These are phyloP conservation scores for Berberis thunbergii DNA, from an alignment of 164 flowering plant genomes.

Conservation along the genomic window DNA sequence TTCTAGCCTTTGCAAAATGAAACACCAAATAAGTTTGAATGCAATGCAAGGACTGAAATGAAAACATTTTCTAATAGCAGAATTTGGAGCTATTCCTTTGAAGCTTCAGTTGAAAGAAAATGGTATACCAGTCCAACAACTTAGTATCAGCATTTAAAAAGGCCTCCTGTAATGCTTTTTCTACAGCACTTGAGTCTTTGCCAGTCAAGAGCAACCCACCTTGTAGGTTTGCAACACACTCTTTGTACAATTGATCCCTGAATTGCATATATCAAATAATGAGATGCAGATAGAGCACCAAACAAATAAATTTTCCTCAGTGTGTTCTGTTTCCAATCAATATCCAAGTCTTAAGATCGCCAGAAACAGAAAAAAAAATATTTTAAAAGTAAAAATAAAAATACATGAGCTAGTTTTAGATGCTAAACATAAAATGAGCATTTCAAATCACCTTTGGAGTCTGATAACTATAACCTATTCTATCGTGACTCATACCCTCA, in stretches of 20 bases:
- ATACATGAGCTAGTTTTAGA: no score
- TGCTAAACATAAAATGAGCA: no score
- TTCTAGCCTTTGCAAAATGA: conserved; percentile 68
- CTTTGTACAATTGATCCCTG: conserved; percentile 88
- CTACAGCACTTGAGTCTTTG: conserved; percentile 41
- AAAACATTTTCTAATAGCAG: background rate
- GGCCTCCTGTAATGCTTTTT: conserved; percentile 55
- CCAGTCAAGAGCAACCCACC: conserved; percentile 50
- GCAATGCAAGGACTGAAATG: background rate
- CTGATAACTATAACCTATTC: no score
- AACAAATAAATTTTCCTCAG: no score
- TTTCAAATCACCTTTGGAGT: no score
- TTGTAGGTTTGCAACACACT: conserved; percentile 64
- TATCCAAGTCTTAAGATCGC: no score
- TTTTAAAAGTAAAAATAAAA: no score
- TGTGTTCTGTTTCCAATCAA: no score
- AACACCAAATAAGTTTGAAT: conserved; percentile 17
- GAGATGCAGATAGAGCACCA: background rate
- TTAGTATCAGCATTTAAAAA: conserved; percentile 62
- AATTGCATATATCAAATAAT: conserved; percentile 7
- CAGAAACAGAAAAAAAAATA: no score
- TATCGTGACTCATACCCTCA: no score
- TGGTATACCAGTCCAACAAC: conserved; percentile 55
- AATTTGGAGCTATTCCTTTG: no score
- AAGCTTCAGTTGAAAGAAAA: background rate